phyloP scores from a whole-genome alignment of 106 monocot genomes.

The Amphibolis antarctica region DNA sequence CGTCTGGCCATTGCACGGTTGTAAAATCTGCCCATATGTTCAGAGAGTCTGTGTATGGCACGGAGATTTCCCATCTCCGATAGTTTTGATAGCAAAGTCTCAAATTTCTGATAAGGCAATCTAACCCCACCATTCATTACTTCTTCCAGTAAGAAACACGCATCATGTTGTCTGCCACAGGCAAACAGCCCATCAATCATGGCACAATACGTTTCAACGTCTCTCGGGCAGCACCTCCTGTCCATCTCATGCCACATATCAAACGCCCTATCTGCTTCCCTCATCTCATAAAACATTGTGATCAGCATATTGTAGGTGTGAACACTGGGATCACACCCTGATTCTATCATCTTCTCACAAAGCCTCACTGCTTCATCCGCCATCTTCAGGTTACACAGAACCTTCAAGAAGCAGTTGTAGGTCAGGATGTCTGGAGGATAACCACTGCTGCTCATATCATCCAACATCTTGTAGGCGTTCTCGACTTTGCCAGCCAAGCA shows the following conservation, averaged over 20 bases:
- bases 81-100: slow-evolving; percentile 45
- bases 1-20: slow-evolving; percentile 91
- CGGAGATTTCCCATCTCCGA: slow-evolving; percentile 70
- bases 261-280: slow-evolving; percentile 47
- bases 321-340: slow-evolving; percentile 80
- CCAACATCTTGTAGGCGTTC: slow-evolving; percentile 65
- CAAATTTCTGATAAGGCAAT: slow-evolving; percentile 66
- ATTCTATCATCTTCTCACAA: slow-evolving; percentile 67
- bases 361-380: slow-evolving; percentile 53
- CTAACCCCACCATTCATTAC: slow-evolving; percentile 59
- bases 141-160: slow-evolving; percentile 64
- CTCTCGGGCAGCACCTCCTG: slow-evolving; percentile 31
- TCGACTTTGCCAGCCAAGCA: slow-evolving; percentile 54
- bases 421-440: slow-evolving; percentile 87
- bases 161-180: slow-evolving; percentile 51
- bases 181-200: slow-evolving; percentile 80
- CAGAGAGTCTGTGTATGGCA: slow-evolving; percentile 74
- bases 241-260: slow-evolving; percentile 83
- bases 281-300: slow-evolving; percentile 65
- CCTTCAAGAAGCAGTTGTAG: slow-evolving; percentile 85
- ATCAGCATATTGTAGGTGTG: slow-evolving; percentile 93
- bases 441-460: slow-evolving; percentile 73
- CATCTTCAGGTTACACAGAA: slow-evolving; percentile 61
- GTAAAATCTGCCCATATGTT: slow-evolving; percentile 92
- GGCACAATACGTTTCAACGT: slow-evolving; percentile 54